phyloP scores from a whole-genome alignment of 2,329 filamentous ascomycete species.

The Aspergillus sp. region DNA sequence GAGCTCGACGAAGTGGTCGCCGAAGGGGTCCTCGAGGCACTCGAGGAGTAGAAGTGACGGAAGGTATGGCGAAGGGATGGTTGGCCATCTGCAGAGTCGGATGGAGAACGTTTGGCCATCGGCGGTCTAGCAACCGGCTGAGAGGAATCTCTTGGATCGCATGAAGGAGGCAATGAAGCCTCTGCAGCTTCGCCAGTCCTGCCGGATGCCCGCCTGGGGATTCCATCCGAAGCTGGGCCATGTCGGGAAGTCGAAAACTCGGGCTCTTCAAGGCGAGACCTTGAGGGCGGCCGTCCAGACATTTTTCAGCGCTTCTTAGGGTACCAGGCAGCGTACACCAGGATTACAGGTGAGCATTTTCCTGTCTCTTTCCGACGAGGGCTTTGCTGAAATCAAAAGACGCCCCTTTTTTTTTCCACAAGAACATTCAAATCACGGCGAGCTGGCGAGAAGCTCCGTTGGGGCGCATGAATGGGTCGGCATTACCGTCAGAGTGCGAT shows the following conservation, averaged over 20 bases:
- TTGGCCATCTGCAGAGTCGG: conserved; percentile 21
- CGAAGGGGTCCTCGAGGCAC: conserved; percentile 26
- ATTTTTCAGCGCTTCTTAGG: conserved; percentile 21
- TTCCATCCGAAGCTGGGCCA: conserved; percentile 14
- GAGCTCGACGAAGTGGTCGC: conserved; percentile 35
- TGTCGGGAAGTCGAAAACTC: conserved; percentile 14
- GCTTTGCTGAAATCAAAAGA: too few relatives aligned
- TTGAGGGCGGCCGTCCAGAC: conserved; percentile 21
- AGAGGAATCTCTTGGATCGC: conserved; percentile 13
- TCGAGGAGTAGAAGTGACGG: conserved; percentile 25
- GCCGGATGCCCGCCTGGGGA: conserved; percentile 10
- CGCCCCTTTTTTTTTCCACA: conserved; percentile 4
- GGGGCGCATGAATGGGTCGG: conserved; percentile 18
- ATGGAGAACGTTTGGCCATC: conserved; percentile 17
- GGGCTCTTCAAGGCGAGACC: conserved; percentile 22
- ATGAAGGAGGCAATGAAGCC: conserved; percentile 9
- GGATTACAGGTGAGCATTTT: conserved; percentile 22
- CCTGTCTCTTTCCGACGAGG: conserved; percentile 3
- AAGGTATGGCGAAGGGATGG: conserved; percentile 24
- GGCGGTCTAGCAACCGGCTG: conserved; percentile 15
- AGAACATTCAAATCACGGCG: conserved; percentile 11
- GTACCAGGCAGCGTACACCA: conserved; percentile 14
- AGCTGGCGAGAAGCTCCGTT: conserved; percentile 16
- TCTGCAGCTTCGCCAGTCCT: conserved; percentile 15
- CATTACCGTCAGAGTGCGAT: conserved; percentile 21